Base-by-base conservation (phyloP, 306 rosid genomes). In the Datisca glomerata region DNA sequence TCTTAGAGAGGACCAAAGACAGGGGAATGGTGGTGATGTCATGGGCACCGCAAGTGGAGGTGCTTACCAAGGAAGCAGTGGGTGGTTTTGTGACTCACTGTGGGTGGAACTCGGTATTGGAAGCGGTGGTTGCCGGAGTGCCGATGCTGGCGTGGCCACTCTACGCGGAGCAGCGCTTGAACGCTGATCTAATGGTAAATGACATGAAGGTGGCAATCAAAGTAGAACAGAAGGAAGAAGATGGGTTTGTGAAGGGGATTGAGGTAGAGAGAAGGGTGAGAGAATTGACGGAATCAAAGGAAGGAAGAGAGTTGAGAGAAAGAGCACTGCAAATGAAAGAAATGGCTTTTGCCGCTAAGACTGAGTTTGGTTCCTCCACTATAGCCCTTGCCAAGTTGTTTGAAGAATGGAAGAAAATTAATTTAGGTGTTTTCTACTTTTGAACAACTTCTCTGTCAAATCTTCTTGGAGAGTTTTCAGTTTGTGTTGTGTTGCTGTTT, bases 71-170 rank as follows among this genome's bases (percentile, higher is more conserved):
- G 8, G 24, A 59, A 15, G 63, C 94, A 1, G 66, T 78, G 1
- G 92, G 85, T 5, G 85, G 92, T 81, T 35, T n/a, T n/a, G n/a
- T n/a, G n/a, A n/a, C n/a, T n/a, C n/a, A n/a, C n/a, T n/a, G n/a
- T n/a, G n/a, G n/a, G n/a, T n/a, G n/a, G n/a, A n/a, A n/a, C n/a
- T n/a, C n/a, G n/a, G n/a, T n/a, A n/a, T n/a, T n/a, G n/a, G 93
- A 81, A 27, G 63, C 79, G 0, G 51, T 71, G 2, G 49, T 61
- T 7, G 56, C 35, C 0, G 85, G 76, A 0, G 73, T 76, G 36
- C 79, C 79, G 0, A 53, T 71, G 60, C 47, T 68, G 27, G 65
- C 70, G 3, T 74, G 89, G 89, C 81, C 87, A 3, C 33, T 71
- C 4, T 78, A 69, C n/a, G 85, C 79, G 0, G 94, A 78, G 42